These are phyloP conservation scores for Persicaria tinctoria DNA, from an alignment of 148 eudicot genomes.

Conservation along the genomic window DNA sequence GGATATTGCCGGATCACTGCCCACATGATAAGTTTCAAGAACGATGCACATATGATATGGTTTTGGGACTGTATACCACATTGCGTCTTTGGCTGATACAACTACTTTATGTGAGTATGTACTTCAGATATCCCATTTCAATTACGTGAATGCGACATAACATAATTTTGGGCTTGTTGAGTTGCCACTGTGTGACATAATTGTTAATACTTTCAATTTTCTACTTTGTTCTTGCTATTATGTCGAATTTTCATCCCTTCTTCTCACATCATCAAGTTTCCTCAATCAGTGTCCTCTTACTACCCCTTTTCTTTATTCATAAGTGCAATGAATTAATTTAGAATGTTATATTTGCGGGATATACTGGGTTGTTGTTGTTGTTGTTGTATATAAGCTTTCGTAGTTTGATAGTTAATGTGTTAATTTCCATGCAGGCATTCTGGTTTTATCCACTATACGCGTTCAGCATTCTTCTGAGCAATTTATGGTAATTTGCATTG, in stretches of 20 bases:
- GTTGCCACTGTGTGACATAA: not conserved
- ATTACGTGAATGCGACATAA: not conserved
- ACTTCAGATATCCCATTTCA: slow-evolving; percentile 1
- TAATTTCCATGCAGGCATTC: slow-evolving; percentile 44
- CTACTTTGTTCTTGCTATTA: not conserved
- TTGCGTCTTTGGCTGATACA: slow-evolving; percentile 53
- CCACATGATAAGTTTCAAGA: slow-evolving; percentile 30
- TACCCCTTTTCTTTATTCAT: not conserved
- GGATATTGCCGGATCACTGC: slow-evolving; percentile 82
- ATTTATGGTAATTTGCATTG: slow-evolving; percentile 50
- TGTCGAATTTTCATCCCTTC: not conserved
- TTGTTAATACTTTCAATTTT: not conserved
- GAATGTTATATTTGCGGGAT: too few relatives aligned
- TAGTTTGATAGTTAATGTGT: not conserved
- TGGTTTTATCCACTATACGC: slow-evolving; percentile 93
- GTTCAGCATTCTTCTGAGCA: slow-evolving; percentile 85
- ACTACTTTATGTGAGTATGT: slow-evolving; percentile 58
- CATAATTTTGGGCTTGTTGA: not conserved
- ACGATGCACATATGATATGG: slow-evolving; percentile 36
- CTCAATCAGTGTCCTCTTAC: not conserved
- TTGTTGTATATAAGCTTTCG: not conserved
- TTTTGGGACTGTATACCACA: slow-evolving; percentile 39
- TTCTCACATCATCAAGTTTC: not conserved
- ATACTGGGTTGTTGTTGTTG: too few relatives aligned
- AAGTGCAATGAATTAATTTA: not conserved